Conservation (phyloP, 108 stramenopile species). For the Stephanodiscus minutulus region DNA sequence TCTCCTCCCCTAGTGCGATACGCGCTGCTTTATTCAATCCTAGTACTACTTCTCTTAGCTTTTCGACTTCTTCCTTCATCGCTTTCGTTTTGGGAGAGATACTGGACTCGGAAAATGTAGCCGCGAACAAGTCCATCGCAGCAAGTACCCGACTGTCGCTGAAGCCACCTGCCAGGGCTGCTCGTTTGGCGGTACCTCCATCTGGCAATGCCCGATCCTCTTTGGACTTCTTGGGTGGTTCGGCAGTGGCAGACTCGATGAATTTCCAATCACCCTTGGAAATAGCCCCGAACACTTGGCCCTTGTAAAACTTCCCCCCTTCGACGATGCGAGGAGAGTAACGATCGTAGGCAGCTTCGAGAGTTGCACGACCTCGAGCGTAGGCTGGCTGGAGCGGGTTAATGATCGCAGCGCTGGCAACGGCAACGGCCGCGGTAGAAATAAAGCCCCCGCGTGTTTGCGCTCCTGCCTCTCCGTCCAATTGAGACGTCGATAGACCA, state of each 20-base stretch:
- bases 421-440: slow-evolving; percentile 22
- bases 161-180: slow-evolving; percentile 77
- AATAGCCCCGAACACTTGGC: slow-evolving; percentile 53
- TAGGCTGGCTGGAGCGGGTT: slow-evolving; percentile 42
- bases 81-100: slow-evolving; percentile 75
- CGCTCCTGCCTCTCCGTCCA: slow-evolving; percentile 11
- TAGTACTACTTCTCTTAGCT: slow-evolving; percentile 52
- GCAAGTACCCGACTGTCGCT: slow-evolving; percentile 71
- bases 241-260: slow-evolving; percentile 60
- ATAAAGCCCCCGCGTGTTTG: slow-evolving; percentile 48
- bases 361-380: slow-evolving; percentile 75
- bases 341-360: slow-evolving; percentile 75
- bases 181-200: slow-evolving; percentile 75
- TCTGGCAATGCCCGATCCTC: slow-evolving; percentile 71
- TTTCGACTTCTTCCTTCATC: slow-evolving; percentile 70
- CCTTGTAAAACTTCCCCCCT: slow-evolving; percentile 75
- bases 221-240: slow-evolving; percentile 77
- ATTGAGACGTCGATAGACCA: slow-evolving; percentile 5
- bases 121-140: slow-evolving; percentile 73
- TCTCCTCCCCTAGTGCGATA: slow-evolving; percentile 73
- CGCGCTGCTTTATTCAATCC: slow-evolving; percentile 61
- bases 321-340: slow-evolving; percentile 77
- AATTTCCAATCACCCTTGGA: slow-evolving; percentile 66
- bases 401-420: slow-evolving; percentile 20
- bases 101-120: slow-evolving; percentile 75